Conservation (phyloP, 768 basidiomycete species). For the Mycena indigotica region DNA sequence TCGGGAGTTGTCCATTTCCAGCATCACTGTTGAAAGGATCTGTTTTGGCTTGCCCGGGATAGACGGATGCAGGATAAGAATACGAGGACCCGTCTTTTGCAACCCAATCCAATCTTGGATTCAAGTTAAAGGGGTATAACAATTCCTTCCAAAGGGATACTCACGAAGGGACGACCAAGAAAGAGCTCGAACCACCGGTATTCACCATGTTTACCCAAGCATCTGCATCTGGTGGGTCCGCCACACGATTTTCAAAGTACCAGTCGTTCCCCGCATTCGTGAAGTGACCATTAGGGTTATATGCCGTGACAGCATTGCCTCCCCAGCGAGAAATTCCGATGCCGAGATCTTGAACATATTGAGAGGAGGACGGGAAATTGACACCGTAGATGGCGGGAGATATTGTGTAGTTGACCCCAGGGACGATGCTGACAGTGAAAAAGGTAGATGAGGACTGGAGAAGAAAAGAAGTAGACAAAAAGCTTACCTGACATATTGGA, state of each 20-base stretch:
- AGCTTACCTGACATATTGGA: slow-evolving; percentile 42
- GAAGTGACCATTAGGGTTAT: slow-evolving; percentile 52
- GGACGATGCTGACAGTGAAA: slow-evolving; percentile 37
- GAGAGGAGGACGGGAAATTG: slow-evolving; percentile 52
- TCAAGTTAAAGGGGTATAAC: neutral
- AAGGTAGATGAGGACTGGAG: neutral
- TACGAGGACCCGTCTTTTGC: slow-evolving; percentile 56
- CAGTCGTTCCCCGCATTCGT: slow-evolving; percentile 59
- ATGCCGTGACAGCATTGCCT: slow-evolving; percentile 57
- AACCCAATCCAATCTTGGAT: slow-evolving; percentile 56
- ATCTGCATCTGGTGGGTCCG: slow-evolving; percentile 43
- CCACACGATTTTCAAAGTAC: slow-evolving; percentile 57
- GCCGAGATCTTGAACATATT: slow-evolving; percentile 51
- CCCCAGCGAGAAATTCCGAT: slow-evolving; percentile 56
- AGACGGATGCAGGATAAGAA: slow-evolving; percentile 47
- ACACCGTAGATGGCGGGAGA: slow-evolving; percentile 54
- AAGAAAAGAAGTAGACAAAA: neutral
- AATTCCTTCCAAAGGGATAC: slow-evolving; percentile 20
- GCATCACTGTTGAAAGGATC: slow-evolving; percentile 54
- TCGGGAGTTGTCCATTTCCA: slow-evolving; percentile 50
- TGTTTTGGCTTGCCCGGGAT: slow-evolving; percentile 39
- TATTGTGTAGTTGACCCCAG: slow-evolving; percentile 40
- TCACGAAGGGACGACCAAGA: slow-evolving; percentile 55
- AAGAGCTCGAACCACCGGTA: slow-evolving; percentile 43
- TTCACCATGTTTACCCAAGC: slow-evolving; percentile 53